Conservation (phyloP, 1,284 basidiomycete genomes). For the Ustilago xerochloae region DNA sequence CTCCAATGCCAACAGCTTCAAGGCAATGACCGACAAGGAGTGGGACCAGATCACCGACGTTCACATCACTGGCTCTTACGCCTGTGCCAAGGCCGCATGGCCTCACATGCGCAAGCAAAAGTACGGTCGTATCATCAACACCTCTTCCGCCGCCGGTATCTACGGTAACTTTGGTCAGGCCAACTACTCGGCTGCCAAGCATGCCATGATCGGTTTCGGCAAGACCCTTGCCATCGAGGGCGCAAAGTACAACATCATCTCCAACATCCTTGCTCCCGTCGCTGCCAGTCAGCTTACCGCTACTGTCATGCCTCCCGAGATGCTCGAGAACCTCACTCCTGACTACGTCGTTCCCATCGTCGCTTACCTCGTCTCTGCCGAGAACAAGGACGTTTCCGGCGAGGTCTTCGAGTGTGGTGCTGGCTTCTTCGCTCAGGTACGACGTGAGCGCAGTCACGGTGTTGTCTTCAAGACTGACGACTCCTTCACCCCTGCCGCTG, state of each 20-base stretch:
- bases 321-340: slow-evolving; percentile 91
- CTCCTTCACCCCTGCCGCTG: slow-evolving; percentile 92
- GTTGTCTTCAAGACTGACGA: slow-evolving; percentile 89
- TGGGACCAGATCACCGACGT: slow-evolving; percentile 77
- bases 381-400: slow-evolving; percentile 77
- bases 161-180: slow-evolving; percentile 95
- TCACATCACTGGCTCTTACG: slow-evolving; percentile 92
- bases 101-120: slow-evolving; percentile 92
- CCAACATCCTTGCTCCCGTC: slow-evolving; percentile 89
- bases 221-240: slow-evolving; percentile 88
- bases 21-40: slow-evolving; percentile 69
- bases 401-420: slow-evolving; percentile 93
- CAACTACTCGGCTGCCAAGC: slow-evolving; percentile 75
- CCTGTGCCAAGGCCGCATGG: slow-evolving; percentile 97
- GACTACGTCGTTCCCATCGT: slow-evolving; percentile 89
- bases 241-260: slow-evolving; percentile 89
- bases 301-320: slow-evolving; percentile 95
- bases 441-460: slow-evolving; percentile 90
- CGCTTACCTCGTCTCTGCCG: slow-evolving; percentile 62
- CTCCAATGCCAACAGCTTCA: slow-evolving; percentile 59
- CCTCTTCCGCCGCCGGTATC: slow-evolving; percentile 69
- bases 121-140: slow-evolving; percentile 66
- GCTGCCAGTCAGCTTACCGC: slow-evolving; percentile 94
- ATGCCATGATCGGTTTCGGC: slow-evolving; percentile 75
- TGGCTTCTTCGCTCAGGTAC: slow-evolving; percentile 89